Evolutionary conservation across 192 early-diverging fungal species (phyloP), one percentile per base, ranked within the genome.

Genomic region (Podila minutissima): DNA sequence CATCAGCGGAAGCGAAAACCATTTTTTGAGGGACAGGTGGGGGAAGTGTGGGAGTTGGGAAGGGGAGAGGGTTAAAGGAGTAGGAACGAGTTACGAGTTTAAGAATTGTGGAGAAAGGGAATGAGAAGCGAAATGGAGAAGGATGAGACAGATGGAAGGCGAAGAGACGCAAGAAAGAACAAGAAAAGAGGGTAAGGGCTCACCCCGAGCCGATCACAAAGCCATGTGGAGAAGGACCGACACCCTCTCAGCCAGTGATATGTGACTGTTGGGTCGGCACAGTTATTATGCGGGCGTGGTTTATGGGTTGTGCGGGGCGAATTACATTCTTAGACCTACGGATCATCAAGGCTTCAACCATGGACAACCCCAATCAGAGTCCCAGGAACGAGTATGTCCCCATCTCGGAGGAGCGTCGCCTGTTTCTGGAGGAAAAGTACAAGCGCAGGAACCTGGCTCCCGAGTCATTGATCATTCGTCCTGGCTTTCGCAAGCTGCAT

Each of bases 401-500:
- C 33, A n/a, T 81, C 33, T 55, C 77, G 9, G 77, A 81, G 33
- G 77, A 81, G 35, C 59, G 57, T 24, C 49, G 77, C n/a, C 60
- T 8, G 17, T 65, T 59, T 28, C 77, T 81, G 3, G 77, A 81
- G 37, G 77, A 81, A 33, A 81, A 81, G 29, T 81, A 67, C 53
- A 81, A 63, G 63, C 77, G 77, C 38, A 59, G 77, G 57, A 81
- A 73, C 33, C 63, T 81, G 9, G 77, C 77, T 17, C 77, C 77
- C 29, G 77, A 73, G 24, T 48, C 77, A 10, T 71, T 81, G 53
- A 51, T 73, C 35, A 64, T 81, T n/a, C 70, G 71, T 6, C 77
- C 77, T 41, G 71, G 67, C 1, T 33, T 81, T 10, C 70, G 77
- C 3, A 68, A 65, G 32, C 66, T 81, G 31, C 77, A 81, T 67